Base-by-base conservation (phyloP, 2,329 filamentous ascomycete species). In the Cadophora gregata region DNA sequence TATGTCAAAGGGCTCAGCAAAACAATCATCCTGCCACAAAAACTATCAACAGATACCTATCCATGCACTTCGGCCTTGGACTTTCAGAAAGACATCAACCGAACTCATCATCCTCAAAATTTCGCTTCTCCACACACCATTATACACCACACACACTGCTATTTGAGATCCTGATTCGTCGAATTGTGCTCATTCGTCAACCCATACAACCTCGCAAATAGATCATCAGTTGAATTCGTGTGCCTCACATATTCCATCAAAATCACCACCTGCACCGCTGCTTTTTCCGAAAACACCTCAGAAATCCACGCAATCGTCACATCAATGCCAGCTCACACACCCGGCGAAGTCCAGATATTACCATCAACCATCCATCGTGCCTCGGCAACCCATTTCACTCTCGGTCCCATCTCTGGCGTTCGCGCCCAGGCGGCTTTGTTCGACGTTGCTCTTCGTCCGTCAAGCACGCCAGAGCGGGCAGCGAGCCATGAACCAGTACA, bases 401-500 rank as follows among this genome's bases (percentile, higher is more conserved):
- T 42, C 4, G 60, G 48, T 14, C 48, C 24, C 48, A 45, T 36
- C 10, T 38, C 21, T 12, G 48, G 33, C n/a, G 45, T 50, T 2
- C 42, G n/a, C 24, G 36, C 31, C 62, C 62, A 64, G 1, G 53
- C 51, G 14, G 24, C 27, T 45, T 64, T 51, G 19, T 59, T 64
- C 5, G 62, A 56, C 7, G 53, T 64, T 7, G 62, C 62, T 42
- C 45, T 58, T 10, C 19, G n/a, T 3, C 51, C 36, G 14, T 59
- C 53, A 1, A 59, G 38, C 7, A 64, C 45, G 16, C 62, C 53
- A 9, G 62, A 29, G 19, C 48, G 16, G 8, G 58, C 31, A 16
- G 36, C 47, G 14, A 74, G 59, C 45, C 83, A 82, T 5, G 85
- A 81, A 0, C 89, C 90, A 1, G 88, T 92, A 75, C 90, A 92